Base-by-base conservation (phyloP, 495 filamentous ascomycete genomes). In the Evernia prunastri region DNA sequence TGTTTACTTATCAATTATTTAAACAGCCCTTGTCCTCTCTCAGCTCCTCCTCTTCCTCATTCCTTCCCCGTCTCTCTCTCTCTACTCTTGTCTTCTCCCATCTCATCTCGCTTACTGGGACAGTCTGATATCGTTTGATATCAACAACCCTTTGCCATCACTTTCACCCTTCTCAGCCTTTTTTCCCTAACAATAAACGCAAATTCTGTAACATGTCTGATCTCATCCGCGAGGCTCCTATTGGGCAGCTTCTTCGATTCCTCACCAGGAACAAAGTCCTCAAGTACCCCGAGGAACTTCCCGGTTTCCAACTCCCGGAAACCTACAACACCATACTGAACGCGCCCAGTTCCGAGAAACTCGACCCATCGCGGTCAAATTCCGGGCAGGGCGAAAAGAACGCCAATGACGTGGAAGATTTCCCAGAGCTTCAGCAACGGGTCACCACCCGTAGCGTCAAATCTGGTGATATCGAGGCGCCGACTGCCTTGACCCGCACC, bases 241-340 rank as follows among this genome's bases (percentile, higher is more conserved):
- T 84, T 49, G 83, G 82, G 60, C 81, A 84, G 67, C 43, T 82
- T 40, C 74, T 86, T 51, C 79, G 82, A 31, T 76, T 73, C 58
- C n/a, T 81, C 31, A 79, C 78, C 0, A 67, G 72, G 1, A 82
- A 82, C 67, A 77, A 73, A 67, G 61, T 80, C 51, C 69, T 84
- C 36, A 72, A 77, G 69, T 86, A 85, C 58, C 81, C 81, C 8
- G 82, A 85, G 74, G 82, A 85, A 61, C 70, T 75, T 51, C 65
- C 76, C 27, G 77, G 72, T 59, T 86, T 86, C 68, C 64, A 78
- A 67, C 73, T 82, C 13, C 80, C 82, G 4, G 72, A 77, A 37
- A 39, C 69, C 63, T 86, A 82, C 73, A 70, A 73, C 20, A 68
- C 74, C 13, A 60, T 72, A 10, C 56, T 74, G 20, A 74, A 76